Percentiles rank a stretch among this genome's conserved stretches.
Conservation (phyloP, 2,329 filamentous ascomycete genomes). For the Diaporthe longicolla region DNA sequence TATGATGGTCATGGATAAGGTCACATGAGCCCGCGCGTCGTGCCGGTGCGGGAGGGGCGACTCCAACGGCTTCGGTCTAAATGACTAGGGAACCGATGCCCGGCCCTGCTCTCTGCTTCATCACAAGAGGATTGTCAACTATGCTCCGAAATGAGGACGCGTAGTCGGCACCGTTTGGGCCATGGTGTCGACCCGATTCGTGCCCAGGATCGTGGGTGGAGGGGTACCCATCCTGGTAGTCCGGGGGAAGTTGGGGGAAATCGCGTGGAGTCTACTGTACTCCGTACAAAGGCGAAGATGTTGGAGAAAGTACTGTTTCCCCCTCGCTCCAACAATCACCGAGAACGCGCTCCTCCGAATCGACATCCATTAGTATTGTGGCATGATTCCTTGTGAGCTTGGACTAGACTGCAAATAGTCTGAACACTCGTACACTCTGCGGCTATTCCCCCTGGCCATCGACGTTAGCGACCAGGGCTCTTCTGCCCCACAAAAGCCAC, state of each 20-base stretch:
- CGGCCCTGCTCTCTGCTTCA: background rate
- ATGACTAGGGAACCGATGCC: background rate
- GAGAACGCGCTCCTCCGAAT: background rate
- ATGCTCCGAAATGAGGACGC: slow-evolving; percentile 33
- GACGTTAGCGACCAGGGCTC: no score
- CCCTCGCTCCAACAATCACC: background rate
- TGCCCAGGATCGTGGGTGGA: background rate
- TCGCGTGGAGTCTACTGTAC: background rate
- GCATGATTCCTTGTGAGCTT: background rate
- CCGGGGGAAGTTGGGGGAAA: slow-evolving; percentile 20
- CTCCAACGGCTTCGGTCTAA: no score
- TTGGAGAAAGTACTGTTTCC: no score
- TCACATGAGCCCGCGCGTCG: background rate
- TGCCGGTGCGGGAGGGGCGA: background rate
- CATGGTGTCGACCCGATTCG: background rate
- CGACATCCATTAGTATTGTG: no score
- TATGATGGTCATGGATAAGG: background rate
- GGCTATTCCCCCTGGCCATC: no score
- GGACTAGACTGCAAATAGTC: background rate
- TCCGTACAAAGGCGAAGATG: background rate
- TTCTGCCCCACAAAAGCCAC: background rate
- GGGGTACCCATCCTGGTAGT: background rate
- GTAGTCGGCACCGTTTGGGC: slow-evolving; percentile 22
- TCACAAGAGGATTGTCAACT: background rate
- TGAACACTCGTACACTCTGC: background rate